Conservation (phyloP, 2,329 filamentous ascomycete species). For the Exophiala sp. region DNA sequence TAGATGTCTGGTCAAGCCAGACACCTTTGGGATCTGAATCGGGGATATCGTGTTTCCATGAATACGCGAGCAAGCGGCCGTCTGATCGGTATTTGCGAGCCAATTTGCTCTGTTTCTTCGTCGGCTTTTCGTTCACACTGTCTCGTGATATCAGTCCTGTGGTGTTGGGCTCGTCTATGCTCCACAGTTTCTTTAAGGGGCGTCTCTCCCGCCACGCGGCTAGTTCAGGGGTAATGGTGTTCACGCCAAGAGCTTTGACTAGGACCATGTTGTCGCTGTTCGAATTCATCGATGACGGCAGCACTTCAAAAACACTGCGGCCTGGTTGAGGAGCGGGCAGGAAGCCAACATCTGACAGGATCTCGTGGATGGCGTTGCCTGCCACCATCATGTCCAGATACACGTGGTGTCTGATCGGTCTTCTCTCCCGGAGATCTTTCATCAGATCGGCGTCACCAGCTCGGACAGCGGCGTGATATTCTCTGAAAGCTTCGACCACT, state of each 20-base stretch:
- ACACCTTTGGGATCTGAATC: conserved; percentile 5
- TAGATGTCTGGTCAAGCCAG: conserved; percentile 21
- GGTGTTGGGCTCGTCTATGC: conserved; percentile 1
- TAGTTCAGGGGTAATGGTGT: conserved; percentile 16
- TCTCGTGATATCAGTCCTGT: conserved; percentile 6
- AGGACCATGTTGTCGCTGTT: conserved; percentile 19
- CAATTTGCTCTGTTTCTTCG: neutral
- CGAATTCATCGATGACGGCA: conserved; percentile 13
- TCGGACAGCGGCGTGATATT: conserved; percentile 15
- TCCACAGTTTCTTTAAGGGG: neutral
- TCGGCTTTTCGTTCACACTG: conserved; percentile 10
- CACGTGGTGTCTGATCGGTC: conserved; percentile 13
- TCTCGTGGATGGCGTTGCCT: conserved; percentile 8
- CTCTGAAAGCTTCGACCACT: conserved; percentile 19
- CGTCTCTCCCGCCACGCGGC: conserved; percentile 15
- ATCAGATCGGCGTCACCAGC: conserved; percentile 7
- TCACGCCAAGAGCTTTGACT: conserved; percentile 20
- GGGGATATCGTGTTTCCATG: conserved; percentile 7
- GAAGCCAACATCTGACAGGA: conserved; percentile 7
- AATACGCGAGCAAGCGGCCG: conserved; percentile 22
- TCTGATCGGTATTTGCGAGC: conserved; percentile 9
- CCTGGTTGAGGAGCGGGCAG: conserved; percentile 3
- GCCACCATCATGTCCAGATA: conserved; percentile 21
- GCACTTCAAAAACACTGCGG: conserved; percentile 11
- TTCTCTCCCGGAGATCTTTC: conserved; percentile 6